Evolutionary conservation across 495 filamentous ascomycete species (phyloP), one percentile per base, ranked within the genome.

Genomic region (Poronia punctata): DNA sequence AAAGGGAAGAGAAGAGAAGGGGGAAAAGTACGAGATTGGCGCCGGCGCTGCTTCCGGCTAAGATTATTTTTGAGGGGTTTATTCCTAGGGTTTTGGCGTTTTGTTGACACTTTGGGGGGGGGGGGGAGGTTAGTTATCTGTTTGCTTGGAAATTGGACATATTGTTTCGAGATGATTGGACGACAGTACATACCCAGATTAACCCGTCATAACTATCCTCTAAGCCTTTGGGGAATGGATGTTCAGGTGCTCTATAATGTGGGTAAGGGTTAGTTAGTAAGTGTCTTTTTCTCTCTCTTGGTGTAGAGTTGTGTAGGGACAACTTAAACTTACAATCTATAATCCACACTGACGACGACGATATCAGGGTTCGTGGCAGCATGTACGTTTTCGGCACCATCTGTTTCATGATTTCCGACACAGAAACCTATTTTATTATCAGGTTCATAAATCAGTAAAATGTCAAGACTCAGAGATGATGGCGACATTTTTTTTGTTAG

Each of bases 141-240:
- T n/a, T n/a, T n/a, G n/a, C n/a, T n/a, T n/a, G n/a, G n/a, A n/a
- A n/a, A n/a, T n/a, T n/a, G n/a, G n/a, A n/a, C n/a, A n/a, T n/a
- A n/a, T n/a, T n/a, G n/a, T n/a, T n/a, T n/a, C n/a, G n/a, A n/a
- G n/a, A n/a, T n/a, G n/a, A n/a, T n/a, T n/a, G n/a, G n/a, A n/a
- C n/a, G n/a, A n/a, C n/a, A n/a, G n/a, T 8, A 28, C 51, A 17
- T 43, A 57, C 53, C 53, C 53, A 57, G 48, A 53, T n/a, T 7
- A 57, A 28, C 0, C 50, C 53, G 24, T 57, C 53, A 26, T 42
- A 53, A 24, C 50, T 38, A 37, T 57, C 53, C 10, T 57, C 31
- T 10, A 43, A 23, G 11, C 37, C 36, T 4, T 18, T 37, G 8
- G 53, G 53, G 33, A 53, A 49, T 18, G 45, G 53, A 16, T 46